Conservation (phyloP, 441 rosid genomes). For the Francoa sonchifolia region DNA sequence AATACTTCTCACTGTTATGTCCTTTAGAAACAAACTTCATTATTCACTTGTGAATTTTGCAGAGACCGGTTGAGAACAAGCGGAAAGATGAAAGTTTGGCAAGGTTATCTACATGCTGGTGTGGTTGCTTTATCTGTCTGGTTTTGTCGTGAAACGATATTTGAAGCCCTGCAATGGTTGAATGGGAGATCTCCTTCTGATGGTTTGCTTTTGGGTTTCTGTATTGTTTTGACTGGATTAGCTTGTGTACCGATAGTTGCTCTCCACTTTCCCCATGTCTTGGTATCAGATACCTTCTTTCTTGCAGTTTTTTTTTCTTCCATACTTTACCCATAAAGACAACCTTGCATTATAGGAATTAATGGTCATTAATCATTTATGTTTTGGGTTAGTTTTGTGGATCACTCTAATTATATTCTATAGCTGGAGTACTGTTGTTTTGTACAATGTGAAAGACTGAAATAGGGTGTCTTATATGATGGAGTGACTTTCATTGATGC, state of each 20-base stretch:
- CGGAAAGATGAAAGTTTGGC: constrained; percentile 92
- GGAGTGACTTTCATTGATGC: too few species aligned
- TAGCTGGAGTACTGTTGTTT: too few species aligned
- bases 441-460: too few species aligned
- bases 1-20: too few species aligned
- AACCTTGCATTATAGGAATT: too few species aligned
- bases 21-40: too few species aligned
- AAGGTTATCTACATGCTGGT: constrained; percentile 77
- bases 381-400: too few species aligned
- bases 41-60: constrained; percentile 18
- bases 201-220: constrained; percentile 87
- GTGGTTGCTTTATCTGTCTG: constrained; percentile 88
- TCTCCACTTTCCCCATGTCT: constrained; percentile 78
- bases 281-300: constrained; percentile 44
- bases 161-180: constrained; percentile 98
- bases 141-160: constrained; percentile 93
- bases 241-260: constrained; percentile 88
- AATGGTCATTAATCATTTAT: too few species aligned
- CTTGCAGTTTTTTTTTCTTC: not conserved
- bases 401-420: too few species aligned
- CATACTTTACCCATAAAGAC: not conserved
- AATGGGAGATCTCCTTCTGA: constrained; percentile 85
- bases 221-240: constrained; percentile 67
- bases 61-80: constrained; percentile 72
- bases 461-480: too few species aligned